phyloP scores from a whole-genome alignment of 805 yeast species.

The Saccharomycopsis fodiens region DNA sequence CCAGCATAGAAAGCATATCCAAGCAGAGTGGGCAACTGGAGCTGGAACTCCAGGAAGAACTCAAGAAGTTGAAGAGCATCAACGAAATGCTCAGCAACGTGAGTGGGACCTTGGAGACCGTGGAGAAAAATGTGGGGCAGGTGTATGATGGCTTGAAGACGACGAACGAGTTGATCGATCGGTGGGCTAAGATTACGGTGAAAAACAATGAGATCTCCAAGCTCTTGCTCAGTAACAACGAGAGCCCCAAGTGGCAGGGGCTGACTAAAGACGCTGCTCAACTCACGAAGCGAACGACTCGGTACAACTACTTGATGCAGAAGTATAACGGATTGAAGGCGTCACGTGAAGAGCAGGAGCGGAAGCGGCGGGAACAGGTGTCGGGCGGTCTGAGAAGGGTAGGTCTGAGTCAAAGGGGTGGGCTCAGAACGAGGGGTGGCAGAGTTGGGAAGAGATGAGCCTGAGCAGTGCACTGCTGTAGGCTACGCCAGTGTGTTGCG shows the following conservation, averaged over 20 bases:
- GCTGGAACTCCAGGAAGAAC: conserved; percentile 1
- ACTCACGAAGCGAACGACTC: conserved; percentile 4
- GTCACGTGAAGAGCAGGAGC: conserved; percentile 11
- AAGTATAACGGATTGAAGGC: conserved; percentile 13
- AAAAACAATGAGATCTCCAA: conserved; percentile 18
- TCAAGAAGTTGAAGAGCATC: conserved; percentile 8
- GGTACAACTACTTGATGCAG: conserved; percentile 11
- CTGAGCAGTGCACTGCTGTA: neutral
- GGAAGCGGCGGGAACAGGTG: neutral
- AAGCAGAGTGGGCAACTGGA: neutral
- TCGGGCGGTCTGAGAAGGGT: neutral
- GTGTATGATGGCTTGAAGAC: conserved; percentile 14
- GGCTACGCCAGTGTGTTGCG: too few relatives aligned
- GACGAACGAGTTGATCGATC: conserved; percentile 18
- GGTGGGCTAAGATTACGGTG: conserved; percentile 19
- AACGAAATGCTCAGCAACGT: conserved; percentile 6
- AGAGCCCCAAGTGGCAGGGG: conserved; percentile 18
- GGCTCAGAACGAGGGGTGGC: too few relatives aligned
- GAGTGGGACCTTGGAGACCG: conserved; percentile 1
- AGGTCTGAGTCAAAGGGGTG: neutral
- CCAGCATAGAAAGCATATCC: neutral
- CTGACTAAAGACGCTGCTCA: conserved; percentile 8
- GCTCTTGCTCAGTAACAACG: conserved; percentile 11
- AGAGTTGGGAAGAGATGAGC: neutral
- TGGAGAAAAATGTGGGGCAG: conserved; percentile 8